phyloP scores from a whole-genome alignment of 1,284 basidiomycete genomes.

The Sporisorium sorghi region DNA sequence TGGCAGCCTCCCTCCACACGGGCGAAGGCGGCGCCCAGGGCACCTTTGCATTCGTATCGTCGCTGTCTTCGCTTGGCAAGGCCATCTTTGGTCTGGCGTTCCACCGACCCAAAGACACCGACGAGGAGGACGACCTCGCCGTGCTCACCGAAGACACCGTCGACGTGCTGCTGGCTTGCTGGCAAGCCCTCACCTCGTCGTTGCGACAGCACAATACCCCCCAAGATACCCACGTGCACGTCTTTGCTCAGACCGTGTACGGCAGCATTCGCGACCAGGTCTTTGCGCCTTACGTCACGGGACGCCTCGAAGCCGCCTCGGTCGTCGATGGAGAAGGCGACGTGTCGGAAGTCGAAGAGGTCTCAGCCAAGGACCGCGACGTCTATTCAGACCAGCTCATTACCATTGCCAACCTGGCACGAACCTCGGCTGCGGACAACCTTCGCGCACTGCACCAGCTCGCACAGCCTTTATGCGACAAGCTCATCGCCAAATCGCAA shows the following conservation, averaged over 20 bases:
- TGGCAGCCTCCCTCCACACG: slow-evolving; percentile 27
- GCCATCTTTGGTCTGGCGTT: slow-evolving; percentile 52
- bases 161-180: slow-evolving; percentile 46
- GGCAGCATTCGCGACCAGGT: slow-evolving; percentile 55
- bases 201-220: slow-evolving; percentile 30
- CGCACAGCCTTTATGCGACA: slow-evolving; percentile 36
- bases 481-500: slow-evolving; percentile 44
- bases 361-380: slow-evolving; percentile 54
- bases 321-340: slow-evolving; percentile 30
- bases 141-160: slow-evolving; percentile 52
- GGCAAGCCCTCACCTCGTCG: slow-evolving; percentile 37
- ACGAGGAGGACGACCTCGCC: slow-evolving; percentile 56
- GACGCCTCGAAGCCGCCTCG: slow-evolving; percentile 52
- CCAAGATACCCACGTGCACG: slow-evolving; percentile 28
- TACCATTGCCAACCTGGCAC: slow-evolving; percentile 56
- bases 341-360: slow-evolving; percentile 53
- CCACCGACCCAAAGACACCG: slow-evolving; percentile 33
- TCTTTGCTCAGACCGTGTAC: slow-evolving; percentile 36
- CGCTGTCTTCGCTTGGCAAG: slow-evolving; percentile 39
- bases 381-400: slow-evolving; percentile 61
- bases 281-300: slow-evolving; percentile 55
- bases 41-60: slow-evolving; percentile 35
- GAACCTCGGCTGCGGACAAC: slow-evolving; percentile 40
- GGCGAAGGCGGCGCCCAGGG: slow-evolving; percentile 21
- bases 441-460: slow-evolving; percentile 27